Percentiles rank a stretch among this genome's conserved stretches.
phyloP scores from a whole-genome alignment of 2,329 filamentous ascomycete species.

The Aspergillus amoenus region DNA sequence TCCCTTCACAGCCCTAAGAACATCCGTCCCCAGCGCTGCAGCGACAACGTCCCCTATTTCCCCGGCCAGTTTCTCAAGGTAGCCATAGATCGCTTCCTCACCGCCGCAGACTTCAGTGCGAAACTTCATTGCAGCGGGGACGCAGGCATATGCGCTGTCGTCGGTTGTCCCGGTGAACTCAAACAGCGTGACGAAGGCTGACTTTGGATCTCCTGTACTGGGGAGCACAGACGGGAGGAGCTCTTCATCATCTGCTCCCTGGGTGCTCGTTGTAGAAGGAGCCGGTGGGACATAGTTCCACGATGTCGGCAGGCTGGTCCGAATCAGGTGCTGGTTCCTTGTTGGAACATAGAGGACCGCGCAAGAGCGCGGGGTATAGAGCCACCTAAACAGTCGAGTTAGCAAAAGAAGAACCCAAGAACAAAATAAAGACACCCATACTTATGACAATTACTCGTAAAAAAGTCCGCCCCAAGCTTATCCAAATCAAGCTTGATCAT shows the following conservation, averaged over 20 bases:
- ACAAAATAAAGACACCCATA: slow-evolving; percentile 17
- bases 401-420: not conserved
- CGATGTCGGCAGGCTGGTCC: slow-evolving; percentile 74
- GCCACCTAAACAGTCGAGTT: slow-evolving; percentile 58
- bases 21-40: slow-evolving; percentile 63
- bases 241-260: not conserved
- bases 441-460: slow-evolving; percentile 84
- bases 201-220: slow-evolving; percentile 41
- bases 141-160: slow-evolving; percentile 67
- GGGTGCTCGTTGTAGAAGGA: slow-evolving; percentile 11
- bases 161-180: slow-evolving; percentile 77
- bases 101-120: slow-evolving; percentile 68
- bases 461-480: slow-evolving; percentile 75
- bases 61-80: slow-evolving; percentile 62
- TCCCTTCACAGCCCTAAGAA: slow-evolving; percentile 50
- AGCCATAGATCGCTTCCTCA: slow-evolving; percentile 66
- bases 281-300: slow-evolving; percentile 66
- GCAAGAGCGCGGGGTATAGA: slow-evolving; percentile 75
- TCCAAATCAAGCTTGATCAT: slow-evolving; percentile 70
- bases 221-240: slow-evolving; percentile 48
- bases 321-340: slow-evolving; percentile 73
- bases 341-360: slow-evolving; percentile 77
- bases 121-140: slow-evolving; percentile 71
- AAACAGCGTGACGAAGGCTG: slow-evolving; percentile 68
- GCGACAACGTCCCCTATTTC: slow-evolving; percentile 64